Conservation (phyloP, 768 basidiomycete species). For the Hypsizygus marmoreus region DNA sequence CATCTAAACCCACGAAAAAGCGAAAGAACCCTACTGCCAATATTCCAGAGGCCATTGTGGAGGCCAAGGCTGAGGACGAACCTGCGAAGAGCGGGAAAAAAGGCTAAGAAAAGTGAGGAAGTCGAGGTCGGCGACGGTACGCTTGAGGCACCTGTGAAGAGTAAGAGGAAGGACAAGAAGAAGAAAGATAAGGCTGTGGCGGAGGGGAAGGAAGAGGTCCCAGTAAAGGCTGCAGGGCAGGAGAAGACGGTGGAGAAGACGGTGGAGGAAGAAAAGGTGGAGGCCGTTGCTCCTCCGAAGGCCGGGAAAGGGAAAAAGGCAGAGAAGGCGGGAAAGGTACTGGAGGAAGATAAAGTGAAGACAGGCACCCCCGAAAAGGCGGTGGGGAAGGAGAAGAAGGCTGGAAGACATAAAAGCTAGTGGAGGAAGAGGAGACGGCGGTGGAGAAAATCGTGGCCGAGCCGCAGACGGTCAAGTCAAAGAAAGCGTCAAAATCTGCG, state of each 20-base stretch:
- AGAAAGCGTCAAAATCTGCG: no score
- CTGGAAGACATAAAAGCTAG: slow-evolving; percentile 14
- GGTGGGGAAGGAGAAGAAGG: slow-evolving; percentile 12
- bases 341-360: neutral
- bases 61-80: slow-evolving; percentile 20
- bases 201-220: neutral
- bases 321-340: no score
- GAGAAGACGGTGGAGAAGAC: slow-evolving; percentile 16
- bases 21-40: no score
- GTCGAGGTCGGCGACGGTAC: slow-evolving; percentile 15
- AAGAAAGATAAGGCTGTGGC: slow-evolving; percentile 6
- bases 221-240: neutral
- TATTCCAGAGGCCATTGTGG: no score
- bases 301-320: no score
- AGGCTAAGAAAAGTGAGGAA: slow-evolving; percentile 10
- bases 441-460: slow-evolving; percentile 13
- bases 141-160: slow-evolving; percentile 16
- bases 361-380: neutral
- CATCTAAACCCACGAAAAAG: slow-evolving; percentile 24
- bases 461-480: no score
- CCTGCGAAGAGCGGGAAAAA: slow-evolving; percentile 12
- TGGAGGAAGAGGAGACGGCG: slow-evolving; percentile 8
- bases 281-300: no score
- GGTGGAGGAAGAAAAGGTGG: slow-evolving; percentile 5
- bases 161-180: slow-evolving; percentile 3